These are phyloP conservation scores for Kwoniella bestiolae DNA, from an alignment of 768 basidiomycete species.

Conservation along the genomic window DNA sequence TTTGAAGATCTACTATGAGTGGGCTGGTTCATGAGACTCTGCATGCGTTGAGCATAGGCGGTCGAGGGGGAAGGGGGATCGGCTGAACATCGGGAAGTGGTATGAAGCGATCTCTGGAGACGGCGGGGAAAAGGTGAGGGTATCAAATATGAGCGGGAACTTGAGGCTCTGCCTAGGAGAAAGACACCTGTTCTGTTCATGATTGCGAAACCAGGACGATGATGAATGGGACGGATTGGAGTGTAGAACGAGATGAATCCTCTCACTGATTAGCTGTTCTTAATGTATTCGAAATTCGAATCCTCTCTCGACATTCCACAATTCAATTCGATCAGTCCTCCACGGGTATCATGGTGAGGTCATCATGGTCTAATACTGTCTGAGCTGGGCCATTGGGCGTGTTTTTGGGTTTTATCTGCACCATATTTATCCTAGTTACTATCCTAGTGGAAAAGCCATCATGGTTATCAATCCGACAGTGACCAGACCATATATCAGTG, in stretches of 20 bases:
- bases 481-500: constrained; percentile 11
- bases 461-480: constrained; percentile 4
- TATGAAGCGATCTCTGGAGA: not conserved
- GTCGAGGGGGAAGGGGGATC: not conserved
- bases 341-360: no score
- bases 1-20: not conserved
- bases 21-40: not conserved
- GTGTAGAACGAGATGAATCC: no score
- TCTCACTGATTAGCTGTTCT: no score
- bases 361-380: no score
- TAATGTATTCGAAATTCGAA: no score
- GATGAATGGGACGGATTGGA: no score
- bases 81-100: not conserved
- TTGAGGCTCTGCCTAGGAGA: not conserved
- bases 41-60: constrained; percentile 1
- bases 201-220: no score
- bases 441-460: constrained; percentile 18
- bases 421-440: constrained; percentile 24
- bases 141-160: not conserved
- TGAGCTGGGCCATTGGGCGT: not conserved
- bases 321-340: no score
- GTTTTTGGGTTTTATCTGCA: constrained; percentile 14
- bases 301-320: no score
- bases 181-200: not conserved
- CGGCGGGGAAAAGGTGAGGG: not conserved